Percentiles rank a stretch among this genome's conserved stretches.
phyloP scores from a whole-genome alignment of 129 eudicot genomes.

The Cynara cardunculus region DNA sequence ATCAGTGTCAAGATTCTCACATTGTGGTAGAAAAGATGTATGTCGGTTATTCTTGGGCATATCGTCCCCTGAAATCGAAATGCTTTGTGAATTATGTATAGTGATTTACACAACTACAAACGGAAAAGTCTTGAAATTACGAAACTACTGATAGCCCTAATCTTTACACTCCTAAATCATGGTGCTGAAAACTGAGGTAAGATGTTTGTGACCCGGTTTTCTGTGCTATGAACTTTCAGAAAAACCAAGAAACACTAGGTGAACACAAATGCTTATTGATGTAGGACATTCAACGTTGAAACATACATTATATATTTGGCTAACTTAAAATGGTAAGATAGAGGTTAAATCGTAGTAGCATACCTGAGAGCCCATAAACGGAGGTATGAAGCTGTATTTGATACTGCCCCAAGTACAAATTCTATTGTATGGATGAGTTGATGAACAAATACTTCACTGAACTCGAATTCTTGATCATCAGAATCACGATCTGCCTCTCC shows the following conservation, averaged over 20 bases:
- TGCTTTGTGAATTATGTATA: neutral
- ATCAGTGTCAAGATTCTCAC: neutral
- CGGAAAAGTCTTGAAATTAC: neutral
- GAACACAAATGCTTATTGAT: neutral
- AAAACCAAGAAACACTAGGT: neutral
- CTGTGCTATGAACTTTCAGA: neutral
- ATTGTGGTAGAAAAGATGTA: neutral
- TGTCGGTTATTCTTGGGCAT: neutral
- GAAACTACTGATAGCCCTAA: neutral
- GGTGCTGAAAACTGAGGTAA: neutral
- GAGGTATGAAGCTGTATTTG: conserved; percentile 89
- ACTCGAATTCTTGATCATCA: conserved; percentile 69
- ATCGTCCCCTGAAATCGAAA: neutral
- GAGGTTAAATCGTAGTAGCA: neutral
- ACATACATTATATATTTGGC: neutral
- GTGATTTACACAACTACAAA: neutral
- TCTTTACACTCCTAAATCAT: neutral
- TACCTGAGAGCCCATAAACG: conserved; percentile 95
- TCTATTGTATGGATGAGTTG: conserved; percentile 85
- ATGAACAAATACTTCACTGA: conserved; percentile 77
- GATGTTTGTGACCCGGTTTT: neutral
- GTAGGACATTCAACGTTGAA: neutral
- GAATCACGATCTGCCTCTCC: conserved; percentile 46
- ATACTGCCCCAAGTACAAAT: conserved; percentile 87
- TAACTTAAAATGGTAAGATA: neutral